Conservation (phyloP, 345 rosid species). For the Nephelium lappaceum region DNA sequence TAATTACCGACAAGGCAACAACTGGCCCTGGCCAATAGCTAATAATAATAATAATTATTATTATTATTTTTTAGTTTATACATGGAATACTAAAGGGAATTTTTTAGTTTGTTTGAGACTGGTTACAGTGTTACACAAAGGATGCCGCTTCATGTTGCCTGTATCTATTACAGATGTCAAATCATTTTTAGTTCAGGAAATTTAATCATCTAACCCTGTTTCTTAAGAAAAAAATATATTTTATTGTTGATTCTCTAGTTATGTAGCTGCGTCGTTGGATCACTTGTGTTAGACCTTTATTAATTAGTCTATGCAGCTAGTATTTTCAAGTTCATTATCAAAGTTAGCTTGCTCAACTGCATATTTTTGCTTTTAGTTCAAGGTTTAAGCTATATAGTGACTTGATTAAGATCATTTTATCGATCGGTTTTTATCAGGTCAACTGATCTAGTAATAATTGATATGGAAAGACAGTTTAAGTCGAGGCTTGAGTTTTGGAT, state of each 20-base stretch:
- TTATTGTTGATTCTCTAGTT: neutral
- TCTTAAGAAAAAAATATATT: neutral
- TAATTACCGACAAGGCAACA: neutral
- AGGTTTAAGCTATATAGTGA: neutral
- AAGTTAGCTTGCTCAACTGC: neutral
- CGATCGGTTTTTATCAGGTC: neutral
- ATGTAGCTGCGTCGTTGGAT: too few species aligned
- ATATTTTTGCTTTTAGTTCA: neutral
- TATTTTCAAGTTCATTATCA: neutral
- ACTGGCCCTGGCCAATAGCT: neutral
- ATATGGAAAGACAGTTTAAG: too few species aligned
- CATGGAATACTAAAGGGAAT: neutral
- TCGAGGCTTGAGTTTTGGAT: too few species aligned
- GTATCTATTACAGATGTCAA: too few species aligned
- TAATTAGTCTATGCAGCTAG: neutral
- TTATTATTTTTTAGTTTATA: neutral
- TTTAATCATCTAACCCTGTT: neutral
- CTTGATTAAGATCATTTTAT: neutral
- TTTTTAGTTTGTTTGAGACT: too few species aligned
- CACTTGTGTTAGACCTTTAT: neutral
- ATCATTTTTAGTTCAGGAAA: conserved; percentile 6
- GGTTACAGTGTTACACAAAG: too few species aligned
- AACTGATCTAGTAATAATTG: neutral
- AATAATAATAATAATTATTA: too few species aligned
- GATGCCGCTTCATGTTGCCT: too few species aligned